These are phyloP conservation scores for Rubus parviflorus DNA, from an alignment of 306 rosid species.

Conservation along the genomic window DNA sequence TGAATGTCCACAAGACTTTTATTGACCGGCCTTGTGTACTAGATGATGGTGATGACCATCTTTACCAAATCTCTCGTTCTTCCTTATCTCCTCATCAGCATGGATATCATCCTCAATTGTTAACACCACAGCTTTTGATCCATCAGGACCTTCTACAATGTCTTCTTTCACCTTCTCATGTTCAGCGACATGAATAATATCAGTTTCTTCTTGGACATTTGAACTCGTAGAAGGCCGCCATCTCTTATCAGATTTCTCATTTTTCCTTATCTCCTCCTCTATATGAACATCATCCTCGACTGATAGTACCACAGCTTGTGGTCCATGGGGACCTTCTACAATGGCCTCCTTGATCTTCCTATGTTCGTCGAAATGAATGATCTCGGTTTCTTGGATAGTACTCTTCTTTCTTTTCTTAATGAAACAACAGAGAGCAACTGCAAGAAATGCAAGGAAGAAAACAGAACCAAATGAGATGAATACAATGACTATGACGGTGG, in stretches of 20 bases:
- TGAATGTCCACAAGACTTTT: background rate
- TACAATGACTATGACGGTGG: slow-evolving; percentile 54
- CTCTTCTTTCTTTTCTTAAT: slow-evolving; percentile 54
- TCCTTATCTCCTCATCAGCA: slow-evolving; percentile 41
- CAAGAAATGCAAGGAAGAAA: slow-evolving; percentile 56
- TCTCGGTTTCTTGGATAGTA: slow-evolving; percentile 39
- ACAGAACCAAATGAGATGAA: slow-evolving; percentile 56
- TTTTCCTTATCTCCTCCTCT: slow-evolving; percentile 45
- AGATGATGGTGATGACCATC: slow-evolving; percentile 15
- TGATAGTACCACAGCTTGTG: slow-evolving; percentile 32
- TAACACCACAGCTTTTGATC: slow-evolving; percentile 37
- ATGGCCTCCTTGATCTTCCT: slow-evolving; percentile 47
- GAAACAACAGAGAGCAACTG: slow-evolving; percentile 51
- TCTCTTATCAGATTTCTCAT: slow-evolving; percentile 16
- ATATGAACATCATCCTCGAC: slow-evolving; percentile 74
- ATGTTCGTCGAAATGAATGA: slow-evolving; percentile 62
- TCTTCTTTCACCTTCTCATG: slow-evolving; percentile 50
- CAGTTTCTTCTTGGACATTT: slow-evolving; percentile 43
- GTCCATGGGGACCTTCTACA: slow-evolving; percentile 61
- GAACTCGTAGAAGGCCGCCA: slow-evolving; percentile 14
- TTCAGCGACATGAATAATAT: slow-evolving; percentile 49
- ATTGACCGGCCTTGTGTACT: background rate
- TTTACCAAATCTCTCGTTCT: slow-evolving; percentile 33
- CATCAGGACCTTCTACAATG: slow-evolving; percentile 55
- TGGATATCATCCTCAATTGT: slow-evolving; percentile 65